A percentile compares a stretch with the other conserved stretches of the same genome.
These are phyloP conservation scores for Naganishia albida DNA, from an alignment of 1,284 basidiomycete genomes.

Conservation along the genomic window DNA sequence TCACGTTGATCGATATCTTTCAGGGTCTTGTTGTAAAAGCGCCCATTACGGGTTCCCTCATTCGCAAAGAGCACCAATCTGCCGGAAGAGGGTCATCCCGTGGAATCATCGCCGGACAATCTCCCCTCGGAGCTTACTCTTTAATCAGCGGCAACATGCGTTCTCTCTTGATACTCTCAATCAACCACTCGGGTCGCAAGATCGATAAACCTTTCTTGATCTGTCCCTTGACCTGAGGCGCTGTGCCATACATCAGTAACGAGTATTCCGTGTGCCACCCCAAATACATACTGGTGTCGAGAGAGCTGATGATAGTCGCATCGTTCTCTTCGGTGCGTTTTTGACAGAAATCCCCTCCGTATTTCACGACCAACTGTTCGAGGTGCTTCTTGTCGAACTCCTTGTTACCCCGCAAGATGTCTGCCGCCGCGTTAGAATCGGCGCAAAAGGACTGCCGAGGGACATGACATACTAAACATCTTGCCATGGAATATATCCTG, in stretches of 20 bases:
- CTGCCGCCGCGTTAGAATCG: conserved; percentile 51
- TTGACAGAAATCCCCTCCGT: conserved; percentile 75
- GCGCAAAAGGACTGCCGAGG: too few species aligned
- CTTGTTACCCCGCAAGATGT: conserved; percentile 64
- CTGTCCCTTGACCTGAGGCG: conserved; percentile 57
- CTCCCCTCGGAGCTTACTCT: conserved; percentile 57
- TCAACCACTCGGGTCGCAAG: conserved; percentile 75
- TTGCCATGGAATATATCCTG: conserved; percentile 69
- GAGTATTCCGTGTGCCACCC: background rate
- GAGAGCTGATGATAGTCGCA: conserved; percentile 37
- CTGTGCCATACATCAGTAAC: conserved; percentile 39
- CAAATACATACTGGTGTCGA: conserved; percentile 15
- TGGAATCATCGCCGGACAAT: conserved; percentile 17
- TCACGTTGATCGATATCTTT: conserved; percentile 42
- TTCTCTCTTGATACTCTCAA: conserved; percentile 68
- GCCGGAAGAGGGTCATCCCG: background rate
- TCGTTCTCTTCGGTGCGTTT: conserved; percentile 37
- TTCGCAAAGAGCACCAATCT: conserved; percentile 51
- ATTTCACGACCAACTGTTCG: conserved; percentile 61
- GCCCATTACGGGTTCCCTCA: conserved; percentile 40
- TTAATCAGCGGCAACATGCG: conserved; percentile 64
- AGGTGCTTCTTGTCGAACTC: conserved; percentile 45
- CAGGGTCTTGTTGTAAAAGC: conserved; percentile 45
- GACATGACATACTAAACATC: conserved; percentile 69
- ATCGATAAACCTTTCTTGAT: conserved; percentile 61